Percentiles rank a stretch among this genome's conserved stretches.
These are phyloP conservation scores for Ministeria vibrans DNA, from an alignment of 78 protist species.

Conservation along the genomic window DNA sequence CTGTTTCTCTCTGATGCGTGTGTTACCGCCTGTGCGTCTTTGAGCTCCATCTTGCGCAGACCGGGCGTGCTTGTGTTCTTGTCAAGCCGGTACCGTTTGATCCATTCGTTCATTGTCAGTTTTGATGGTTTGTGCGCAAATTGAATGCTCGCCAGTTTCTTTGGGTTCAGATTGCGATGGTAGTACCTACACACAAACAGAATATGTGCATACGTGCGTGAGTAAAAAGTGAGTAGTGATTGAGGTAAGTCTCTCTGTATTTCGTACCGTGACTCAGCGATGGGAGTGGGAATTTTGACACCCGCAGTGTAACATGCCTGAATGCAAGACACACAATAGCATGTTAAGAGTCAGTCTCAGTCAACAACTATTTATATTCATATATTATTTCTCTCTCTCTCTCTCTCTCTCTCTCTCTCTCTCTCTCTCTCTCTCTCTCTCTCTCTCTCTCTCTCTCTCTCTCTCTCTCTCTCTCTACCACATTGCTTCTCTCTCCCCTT, in stretches of 20 bases:
- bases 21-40: conserved; percentile 51
- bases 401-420: too few relatives aligned
- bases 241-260: not conserved
- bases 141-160: conserved; percentile 77
- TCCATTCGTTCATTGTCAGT: conserved; percentile 53
- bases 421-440: too few relatives aligned
- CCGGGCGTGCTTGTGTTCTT: conserved; percentile 27
- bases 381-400: too few relatives aligned
- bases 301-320: conserved; percentile 95
- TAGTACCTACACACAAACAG: conserved; percentile 59
- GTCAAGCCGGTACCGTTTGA: conserved; percentile 55
- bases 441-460: too few relatives aligned
- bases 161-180: conserved; percentile 89
- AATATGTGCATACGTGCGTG: not conserved
- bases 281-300: conserved; percentile 75
- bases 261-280: conserved; percentile 59
- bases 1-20: not conserved
- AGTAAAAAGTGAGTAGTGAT: not conserved
- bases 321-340: too few relatives aligned
- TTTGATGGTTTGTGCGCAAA: conserved; percentile 62
- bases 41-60: conserved; percentile 50
- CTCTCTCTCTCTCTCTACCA: too few relatives aligned
- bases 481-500: too few relatives aligned
- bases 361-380: too few relatives aligned
- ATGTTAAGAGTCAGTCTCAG: too few relatives aligned